Conservation (phyloP, 1,284 basidiomycete species). For the Sporisorium iseilematis-ciliati region DNA sequence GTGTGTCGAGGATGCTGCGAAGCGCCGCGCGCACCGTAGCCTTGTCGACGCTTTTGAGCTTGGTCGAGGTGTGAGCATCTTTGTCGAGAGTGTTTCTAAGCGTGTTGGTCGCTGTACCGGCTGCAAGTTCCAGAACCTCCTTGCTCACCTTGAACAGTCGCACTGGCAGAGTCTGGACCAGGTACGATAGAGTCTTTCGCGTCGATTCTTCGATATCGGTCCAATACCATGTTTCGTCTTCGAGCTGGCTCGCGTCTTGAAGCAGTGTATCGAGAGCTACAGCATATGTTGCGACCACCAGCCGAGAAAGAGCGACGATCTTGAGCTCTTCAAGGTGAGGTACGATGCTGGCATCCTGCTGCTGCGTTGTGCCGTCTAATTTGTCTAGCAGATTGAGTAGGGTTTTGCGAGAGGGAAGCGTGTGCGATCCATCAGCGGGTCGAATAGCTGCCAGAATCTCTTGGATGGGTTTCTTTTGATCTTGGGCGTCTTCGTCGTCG, state of each 20-base stretch:
- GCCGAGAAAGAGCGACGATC: slow-evolving; percentile 47
- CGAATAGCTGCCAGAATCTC: slow-evolving; percentile 33
- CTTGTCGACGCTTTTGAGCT: slow-evolving; percentile 24
- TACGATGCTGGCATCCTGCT: slow-evolving; percentile 1
- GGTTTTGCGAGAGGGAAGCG: slow-evolving; percentile 34
- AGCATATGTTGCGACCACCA: slow-evolving; percentile 53
- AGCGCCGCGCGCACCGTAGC: slow-evolving; percentile 29
- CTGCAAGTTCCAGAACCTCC: slow-evolving; percentile 39
- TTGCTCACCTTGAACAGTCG: slow-evolving; percentile 38
- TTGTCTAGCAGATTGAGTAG: slow-evolving; percentile 42
- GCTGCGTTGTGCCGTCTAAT: slow-evolving; percentile 23
- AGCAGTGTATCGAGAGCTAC: slow-evolving; percentile 51
- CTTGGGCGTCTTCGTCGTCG: slow-evolving; percentile 13
- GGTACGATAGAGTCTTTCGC: slow-evolving; percentile 32
- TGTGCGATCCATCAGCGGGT: slow-evolving; percentile 23
- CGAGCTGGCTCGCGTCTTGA: slow-evolving; percentile 50
- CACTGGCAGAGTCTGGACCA: slow-evolving; percentile 54
- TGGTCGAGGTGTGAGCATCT: slow-evolving; percentile 13
- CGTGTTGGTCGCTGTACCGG: slow-evolving; percentile 33
- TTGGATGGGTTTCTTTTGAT: slow-evolving; percentile 34
- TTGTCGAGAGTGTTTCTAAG: slow-evolving; percentile 33
- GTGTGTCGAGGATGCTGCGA: slow-evolving; percentile 48
- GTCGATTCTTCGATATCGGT: slow-evolving; percentile 57
- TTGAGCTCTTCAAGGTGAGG: slow-evolving; percentile 37
- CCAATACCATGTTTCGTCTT: slow-evolving; percentile 61